These are phyloP conservation scores for Auricularia sp. DNA, from an alignment of 768 basidiomycete genomes.

Conservation along the genomic window DNA sequence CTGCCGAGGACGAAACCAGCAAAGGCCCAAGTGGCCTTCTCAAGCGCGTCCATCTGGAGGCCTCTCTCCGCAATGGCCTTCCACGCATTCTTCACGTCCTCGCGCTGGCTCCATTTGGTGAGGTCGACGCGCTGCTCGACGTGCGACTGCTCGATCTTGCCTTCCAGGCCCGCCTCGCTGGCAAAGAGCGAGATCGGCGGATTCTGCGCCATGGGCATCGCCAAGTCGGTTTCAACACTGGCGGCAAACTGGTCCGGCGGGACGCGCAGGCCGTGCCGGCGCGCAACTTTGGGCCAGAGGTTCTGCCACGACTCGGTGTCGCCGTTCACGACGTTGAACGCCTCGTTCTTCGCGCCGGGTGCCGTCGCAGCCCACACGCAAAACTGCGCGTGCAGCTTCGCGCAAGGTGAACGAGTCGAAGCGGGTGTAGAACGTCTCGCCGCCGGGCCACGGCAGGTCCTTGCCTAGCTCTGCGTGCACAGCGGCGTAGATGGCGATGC, in stretches of 20 bases:
- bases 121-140: neutral
- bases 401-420: neutral
- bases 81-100: conserved; percentile 1
- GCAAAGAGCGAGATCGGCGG: neutral
- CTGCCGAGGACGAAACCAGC: neutral
- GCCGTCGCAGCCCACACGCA: neutral
- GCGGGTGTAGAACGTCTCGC: neutral
- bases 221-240: neutral
- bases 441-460: neutral
- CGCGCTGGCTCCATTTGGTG: neutral
- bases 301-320: neutral
- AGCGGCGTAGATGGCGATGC: neutral
- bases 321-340: conserved; percentile 4
- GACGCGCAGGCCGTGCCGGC: neutral
- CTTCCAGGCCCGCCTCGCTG: neutral
- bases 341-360: neutral
- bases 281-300: conserved; percentile 1
- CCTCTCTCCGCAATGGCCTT: neutral
- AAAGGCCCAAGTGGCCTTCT: neutral
- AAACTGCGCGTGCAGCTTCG: neutral
- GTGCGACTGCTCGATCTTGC: neutral
- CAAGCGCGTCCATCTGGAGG: neutral
- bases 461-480: neutral
- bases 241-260: neutral
- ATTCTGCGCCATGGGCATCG: neutral